Percentiles rank a stretch among this genome's conserved stretches.
Conservation (phyloP, 2,329 filamentous ascomycete genomes). For the Fusarium coicis region DNA sequence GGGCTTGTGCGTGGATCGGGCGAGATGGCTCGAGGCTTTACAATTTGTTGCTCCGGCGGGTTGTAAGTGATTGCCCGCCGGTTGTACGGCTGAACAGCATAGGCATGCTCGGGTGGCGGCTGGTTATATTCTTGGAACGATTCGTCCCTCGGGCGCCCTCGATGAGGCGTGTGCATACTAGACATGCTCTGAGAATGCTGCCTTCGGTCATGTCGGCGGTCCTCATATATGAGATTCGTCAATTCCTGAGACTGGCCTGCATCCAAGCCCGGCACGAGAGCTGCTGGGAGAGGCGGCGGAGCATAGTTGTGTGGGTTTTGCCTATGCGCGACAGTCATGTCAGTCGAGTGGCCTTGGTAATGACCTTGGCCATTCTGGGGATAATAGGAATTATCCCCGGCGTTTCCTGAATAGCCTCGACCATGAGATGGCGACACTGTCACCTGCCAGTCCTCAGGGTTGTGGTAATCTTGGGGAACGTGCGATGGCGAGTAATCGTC, state of each 20-base stretch:
- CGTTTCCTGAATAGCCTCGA: constrained; percentile 51
- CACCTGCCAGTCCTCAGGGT: constrained; percentile 41
- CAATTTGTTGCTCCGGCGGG: constrained; percentile 43
- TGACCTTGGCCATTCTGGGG: constrained; percentile 46
- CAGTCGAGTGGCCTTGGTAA: constrained; percentile 48
- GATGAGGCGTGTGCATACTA: constrained; percentile 54
- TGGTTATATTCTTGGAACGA: constrained; percentile 43
- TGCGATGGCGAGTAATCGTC: constrained; percentile 43
- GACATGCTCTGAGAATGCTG: constrained; percentile 55
- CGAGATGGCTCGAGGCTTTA: constrained; percentile 48
- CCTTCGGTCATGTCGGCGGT: constrained; percentile 59
- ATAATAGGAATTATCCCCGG: constrained; percentile 45
- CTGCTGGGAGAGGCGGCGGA: constrained; percentile 63
- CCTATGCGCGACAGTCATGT: constrained; percentile 50
- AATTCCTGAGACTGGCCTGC: constrained; percentile 66
- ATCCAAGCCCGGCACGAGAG: constrained; percentile 71
- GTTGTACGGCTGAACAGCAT: constrained; percentile 57
- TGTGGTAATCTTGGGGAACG: constrained; percentile 32
- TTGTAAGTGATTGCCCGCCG: constrained; percentile 55
- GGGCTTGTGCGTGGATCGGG: constrained; percentile 53
- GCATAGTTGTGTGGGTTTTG: constrained; percentile 52
- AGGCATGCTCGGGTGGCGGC: constrained; percentile 42
- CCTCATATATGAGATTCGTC: constrained; percentile 67
- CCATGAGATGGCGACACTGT: constrained; percentile 47
- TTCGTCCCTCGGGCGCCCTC: constrained; percentile 51